Base-by-base conservation (phyloP, 2,329 filamentous ascomycete genomes). In the Dactylellina sp. region DNA sequence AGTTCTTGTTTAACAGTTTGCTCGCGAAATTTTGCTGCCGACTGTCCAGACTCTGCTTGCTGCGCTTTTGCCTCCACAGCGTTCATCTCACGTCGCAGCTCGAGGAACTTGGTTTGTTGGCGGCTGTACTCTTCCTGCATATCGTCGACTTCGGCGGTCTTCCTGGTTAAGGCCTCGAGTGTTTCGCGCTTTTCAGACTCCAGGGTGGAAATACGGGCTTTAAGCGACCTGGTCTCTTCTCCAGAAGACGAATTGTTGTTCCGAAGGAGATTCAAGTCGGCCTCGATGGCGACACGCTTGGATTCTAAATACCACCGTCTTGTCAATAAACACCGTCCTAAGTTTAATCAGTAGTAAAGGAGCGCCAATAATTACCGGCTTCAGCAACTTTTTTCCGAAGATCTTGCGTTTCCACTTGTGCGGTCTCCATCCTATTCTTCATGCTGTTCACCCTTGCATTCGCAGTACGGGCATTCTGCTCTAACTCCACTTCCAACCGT, bases 151-250 rank as follows among this genome's bases (percentile, higher is more conserved):
- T 93, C 91, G 7, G 88, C 88, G 62, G 91, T 92, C 82, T 97
- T 97, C 16, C 92, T 90, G 79, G 98, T 94, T 75, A 98, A 89
- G 35, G 97, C 88, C 44, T 91, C 89, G 2, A 98, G 83, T 12
- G 93, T 94, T 76, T 97, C 94, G 75, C 95, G 90, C 80, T 97
- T 98, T 5, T 94, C 95, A 0, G 91, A 89, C 81, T 99, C 93
- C 1, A 99, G 87, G 0, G 92, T 91, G 53, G 89, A 84, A 78
- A 99, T 92, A 78, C 94, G 93, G 71, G 91, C 88, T 78, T 91
- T 89, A 12, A 99, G 85, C 1, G 88, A 87, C 78, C 91, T 89
- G 70, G 91, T 86, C 78, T 93, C 90, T 28, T 89, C 89, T 71
- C 90, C 88, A 1, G 92, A 90, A 72, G 89, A 89, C 0, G 89